These are phyloP conservation scores for Heliamphora pulchella DNA, from an alignment of 179 eudicot species.

Conservation along the genomic window DNA sequence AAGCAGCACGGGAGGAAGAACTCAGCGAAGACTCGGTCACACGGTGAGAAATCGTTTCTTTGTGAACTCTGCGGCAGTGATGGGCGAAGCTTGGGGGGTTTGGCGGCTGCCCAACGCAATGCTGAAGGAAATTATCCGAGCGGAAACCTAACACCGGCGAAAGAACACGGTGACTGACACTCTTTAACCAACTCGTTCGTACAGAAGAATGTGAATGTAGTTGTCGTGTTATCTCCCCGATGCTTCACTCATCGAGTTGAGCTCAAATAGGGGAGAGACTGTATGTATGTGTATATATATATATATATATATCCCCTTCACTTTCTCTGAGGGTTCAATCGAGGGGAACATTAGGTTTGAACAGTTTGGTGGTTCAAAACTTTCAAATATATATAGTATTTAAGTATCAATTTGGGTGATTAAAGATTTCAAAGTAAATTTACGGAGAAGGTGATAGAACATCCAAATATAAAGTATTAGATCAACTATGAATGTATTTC, in stretches of 20 bases:
- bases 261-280: conserved; percentile 3
- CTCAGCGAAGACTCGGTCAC: conserved; percentile 23
- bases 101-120: conserved; percentile 52
- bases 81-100: conserved; percentile 69
- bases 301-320: too few species aligned
- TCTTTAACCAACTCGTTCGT: conserved; percentile 58
- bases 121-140: conserved; percentile 56
- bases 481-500: too few species aligned
- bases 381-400: too few species aligned
- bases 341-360: too few species aligned
- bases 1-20: conserved; percentile 27
- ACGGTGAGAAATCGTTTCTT: background rate
- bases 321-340: too few species aligned
- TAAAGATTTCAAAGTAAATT: too few species aligned
- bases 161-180: conserved; percentile 47
- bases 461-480: too few species aligned
- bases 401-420: too few species aligned
- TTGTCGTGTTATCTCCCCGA: conserved; percentile 36
- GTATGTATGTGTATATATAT: too few species aligned
- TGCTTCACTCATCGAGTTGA: conserved; percentile 33
- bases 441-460: too few species aligned
- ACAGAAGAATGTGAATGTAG: conserved; percentile 35
- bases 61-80: conserved; percentile 36
- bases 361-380: too few species aligned
- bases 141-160: conserved; percentile 37